Evolutionary conservation across 2,329 filamentous ascomycete species (phyloP).

Genomic region (Phyllosticta citriasiana): DNA sequence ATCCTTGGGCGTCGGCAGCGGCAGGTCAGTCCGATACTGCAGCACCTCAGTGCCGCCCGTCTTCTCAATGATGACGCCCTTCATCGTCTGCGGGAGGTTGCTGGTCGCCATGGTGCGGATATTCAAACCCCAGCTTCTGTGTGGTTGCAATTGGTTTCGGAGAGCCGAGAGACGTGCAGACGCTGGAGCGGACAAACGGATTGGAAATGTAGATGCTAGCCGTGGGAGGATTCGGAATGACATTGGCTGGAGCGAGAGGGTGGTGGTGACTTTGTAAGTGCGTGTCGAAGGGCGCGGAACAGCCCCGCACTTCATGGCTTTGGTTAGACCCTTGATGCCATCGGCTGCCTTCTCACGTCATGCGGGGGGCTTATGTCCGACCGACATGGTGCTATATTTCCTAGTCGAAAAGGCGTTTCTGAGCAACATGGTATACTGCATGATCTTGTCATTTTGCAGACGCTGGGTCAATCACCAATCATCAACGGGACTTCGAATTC

Average conservation of each 20-base stretch:
- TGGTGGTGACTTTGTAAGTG: not conserved
- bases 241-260: not conserved
- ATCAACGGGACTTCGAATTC: too few species aligned
- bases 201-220: not conserved
- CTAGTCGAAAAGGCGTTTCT: too few species aligned
- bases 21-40: slow-evolving; percentile 58
- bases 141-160: not conserved
- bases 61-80: slow-evolving; percentile 61
- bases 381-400: too few species aligned
- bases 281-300: slow-evolving; percentile 1
- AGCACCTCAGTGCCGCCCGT: slow-evolving; percentile 64
- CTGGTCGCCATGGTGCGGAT: slow-evolving; percentile 32
- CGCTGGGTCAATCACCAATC: too few species aligned
- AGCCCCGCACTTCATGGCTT: slow-evolving; percentile 1
- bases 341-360: not conserved
- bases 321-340: not conserved
- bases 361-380: slow-evolving; percentile 8
- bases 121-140: not conserved
- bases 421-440: too few species aligned
- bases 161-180: slow-evolving; percentile 1
- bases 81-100: slow-evolving; percentile 56
- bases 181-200: not conserved
- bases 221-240: not conserved
- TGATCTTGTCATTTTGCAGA: too few species aligned
- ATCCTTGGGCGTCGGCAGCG: slow-evolving; percentile 58